Evolutionary conservation across 2,329 filamentous ascomycete species (phyloP), one percentile per base, ranked within the genome.

Genomic region (Fusarium sp.): DNA sequence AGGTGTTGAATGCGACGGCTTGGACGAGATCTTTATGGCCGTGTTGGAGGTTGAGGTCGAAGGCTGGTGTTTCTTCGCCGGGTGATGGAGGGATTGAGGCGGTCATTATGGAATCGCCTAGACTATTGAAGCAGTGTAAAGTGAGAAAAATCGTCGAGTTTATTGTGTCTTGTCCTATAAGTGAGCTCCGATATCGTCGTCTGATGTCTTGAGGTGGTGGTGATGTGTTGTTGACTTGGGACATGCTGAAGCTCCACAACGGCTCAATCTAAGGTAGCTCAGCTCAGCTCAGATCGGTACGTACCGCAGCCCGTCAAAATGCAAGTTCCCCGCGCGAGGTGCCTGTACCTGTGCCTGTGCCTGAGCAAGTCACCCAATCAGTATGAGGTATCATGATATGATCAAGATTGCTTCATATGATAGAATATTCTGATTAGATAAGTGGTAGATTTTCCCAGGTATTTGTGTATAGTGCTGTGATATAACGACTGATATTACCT

Each of bases 1-100:
- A 97, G 75, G 91, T 92, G 83, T 98, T 98, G 88, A 97, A 97
- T 75, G 94, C 92, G 70, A 96, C 91, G 62, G 94, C 92, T 74
- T 95, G 91, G 58, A 97, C 93, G 50, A 96, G 88, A 81, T 97
- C 93, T 78, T 91, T 89, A 83, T 95, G 93, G 76, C 92, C 92
- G 81, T 94, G 91, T 69, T 91, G 89, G 78, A 94, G 89, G 76
- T 93, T 90, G 70, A 88, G 83, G 67, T 89, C 87, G 74, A 90
- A 89, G 52, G 82, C 81, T 32, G 84, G 81, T 77, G 83, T 85
- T 71, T 88, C 87, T 68, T 87, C 85, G 63, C 74, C 75, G 52
- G 81, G 82, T 28, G 82, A 82, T n/a, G 81, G 79, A 42, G 81
- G 78, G 26, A 79, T 74, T 38, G 79, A 78, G 50, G 77, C 69